Percentiles rank a stretch among this genome's conserved stretches.
These are phyloP conservation scores for Phytophthora multivora DNA, from an alignment of 352 stramenopile species.

Conservation along the genomic window DNA sequence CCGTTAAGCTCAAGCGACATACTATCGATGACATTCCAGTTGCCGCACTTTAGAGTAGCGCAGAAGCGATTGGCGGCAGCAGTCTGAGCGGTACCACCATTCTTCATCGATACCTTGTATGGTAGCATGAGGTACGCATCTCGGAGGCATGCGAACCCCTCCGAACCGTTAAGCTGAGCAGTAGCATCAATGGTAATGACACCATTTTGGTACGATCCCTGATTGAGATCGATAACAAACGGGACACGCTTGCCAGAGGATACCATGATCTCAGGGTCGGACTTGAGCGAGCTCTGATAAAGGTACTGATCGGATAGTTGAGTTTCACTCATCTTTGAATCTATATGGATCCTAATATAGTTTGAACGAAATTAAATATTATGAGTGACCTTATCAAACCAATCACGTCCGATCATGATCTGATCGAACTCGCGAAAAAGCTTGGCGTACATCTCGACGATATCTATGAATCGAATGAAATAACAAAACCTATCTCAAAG, in stretches of 20 bases:
- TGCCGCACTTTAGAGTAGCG: neutral
- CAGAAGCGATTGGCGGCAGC: constrained; percentile 4
- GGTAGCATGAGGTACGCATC: constrained; percentile 11
- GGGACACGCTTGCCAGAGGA: neutral
- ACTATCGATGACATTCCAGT: constrained; percentile 14
- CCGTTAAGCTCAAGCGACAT: constrained; percentile 7
- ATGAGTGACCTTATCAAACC: neutral
- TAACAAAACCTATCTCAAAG: neutral
- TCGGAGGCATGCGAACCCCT: constrained; percentile 4
- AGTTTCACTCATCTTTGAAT: constrained; percentile 13
- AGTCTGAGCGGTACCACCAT: neutral
- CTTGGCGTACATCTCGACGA: neutral
- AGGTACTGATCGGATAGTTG: constrained; percentile 18
- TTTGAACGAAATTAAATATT: constrained; percentile 6
- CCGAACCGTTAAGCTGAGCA: constrained; percentile 6
- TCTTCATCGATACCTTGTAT: constrained; percentile 12
- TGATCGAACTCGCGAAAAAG: constrained; percentile 10
- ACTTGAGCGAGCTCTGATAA: constrained; percentile 8
- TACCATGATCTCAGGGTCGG: neutral
- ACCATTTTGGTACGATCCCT: constrained; percentile 12
- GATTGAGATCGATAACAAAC: constrained; percentile 11
- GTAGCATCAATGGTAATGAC: constrained; percentile 15
- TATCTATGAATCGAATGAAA: constrained; percentile 23
- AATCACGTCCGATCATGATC: constrained; percentile 9
- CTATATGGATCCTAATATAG: constrained; percentile 17